Evolutionary conservation across 78 protist species (phyloP).

Genomic region (Dictyostelium intermedium): DNA sequence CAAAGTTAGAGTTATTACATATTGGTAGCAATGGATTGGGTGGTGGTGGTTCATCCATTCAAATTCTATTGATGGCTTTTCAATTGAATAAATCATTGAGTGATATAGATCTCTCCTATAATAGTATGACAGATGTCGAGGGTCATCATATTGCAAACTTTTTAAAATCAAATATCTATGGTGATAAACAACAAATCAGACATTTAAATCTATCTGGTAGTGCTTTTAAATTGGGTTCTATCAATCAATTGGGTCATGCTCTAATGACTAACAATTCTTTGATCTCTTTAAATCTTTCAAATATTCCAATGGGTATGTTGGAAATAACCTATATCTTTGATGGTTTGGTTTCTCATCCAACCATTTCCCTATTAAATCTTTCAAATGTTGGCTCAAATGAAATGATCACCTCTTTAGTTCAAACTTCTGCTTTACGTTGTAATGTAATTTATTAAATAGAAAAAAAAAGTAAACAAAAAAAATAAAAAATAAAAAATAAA

Average conservation of each 20-base stretch:
- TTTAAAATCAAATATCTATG: neutral
- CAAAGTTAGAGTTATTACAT: neutral
- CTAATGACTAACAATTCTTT: neutral
- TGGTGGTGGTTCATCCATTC: neutral
- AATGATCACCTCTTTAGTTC: neutral
- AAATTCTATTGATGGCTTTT: neutral
- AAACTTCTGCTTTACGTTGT: neutral
- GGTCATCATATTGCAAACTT: neutral
- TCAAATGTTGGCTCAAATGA: constrained; percentile 2
- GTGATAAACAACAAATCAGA: neutral
- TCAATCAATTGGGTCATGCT: neutral
- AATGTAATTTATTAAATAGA: neutral
- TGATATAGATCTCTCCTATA: neutral
- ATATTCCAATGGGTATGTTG: neutral
- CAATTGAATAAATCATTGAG: neutral
- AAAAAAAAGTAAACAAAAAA: neutral
- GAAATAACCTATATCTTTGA: constrained; percentile 7
- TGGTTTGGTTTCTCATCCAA: neutral
- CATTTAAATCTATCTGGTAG: neutral
- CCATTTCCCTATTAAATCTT: neutral
- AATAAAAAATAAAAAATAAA: neutral
- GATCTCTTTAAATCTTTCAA: neutral
- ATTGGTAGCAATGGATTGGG: neutral
- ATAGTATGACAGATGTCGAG: neutral
- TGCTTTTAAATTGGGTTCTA: neutral